Conservation (phyloP, 352 stramenopile genomes). For the Halophytophthora polymorphica region DNA sequence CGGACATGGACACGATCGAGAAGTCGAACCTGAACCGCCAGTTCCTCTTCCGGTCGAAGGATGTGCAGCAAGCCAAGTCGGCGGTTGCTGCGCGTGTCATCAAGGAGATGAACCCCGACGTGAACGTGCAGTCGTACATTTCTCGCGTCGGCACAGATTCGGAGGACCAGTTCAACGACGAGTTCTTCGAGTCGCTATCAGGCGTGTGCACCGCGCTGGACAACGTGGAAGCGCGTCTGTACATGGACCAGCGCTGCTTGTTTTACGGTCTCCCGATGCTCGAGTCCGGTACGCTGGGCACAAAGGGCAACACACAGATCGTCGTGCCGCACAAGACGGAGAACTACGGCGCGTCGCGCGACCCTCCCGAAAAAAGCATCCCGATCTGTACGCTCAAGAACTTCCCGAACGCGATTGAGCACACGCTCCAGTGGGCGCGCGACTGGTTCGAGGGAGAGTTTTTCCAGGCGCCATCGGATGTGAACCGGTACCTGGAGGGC, state of each 20-base stretch:
- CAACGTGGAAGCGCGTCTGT: slow-evolving; percentile 98
- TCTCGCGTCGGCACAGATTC: slow-evolving; percentile 92
- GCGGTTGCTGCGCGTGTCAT: slow-evolving; percentile 90
- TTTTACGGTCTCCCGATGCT: slow-evolving; percentile 98
- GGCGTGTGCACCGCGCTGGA: slow-evolving; percentile 98
- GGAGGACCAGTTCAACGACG: slow-evolving; percentile 97
- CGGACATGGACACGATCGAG: slow-evolving; percentile 99
- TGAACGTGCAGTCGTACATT: slow-evolving; percentile 90
- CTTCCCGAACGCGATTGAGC: slow-evolving; percentile 99
- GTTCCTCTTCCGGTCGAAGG: slow-evolving; percentile 97
- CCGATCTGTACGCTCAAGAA: slow-evolving; percentile 99
- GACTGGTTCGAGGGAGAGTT: slow-evolving; percentile 99
- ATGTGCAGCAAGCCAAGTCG: slow-evolving; percentile 98
- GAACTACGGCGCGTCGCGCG: slow-evolving; percentile 97
- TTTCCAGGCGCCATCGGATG: slow-evolving; percentile 95
- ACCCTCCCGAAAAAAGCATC: slow-evolving; percentile 99
- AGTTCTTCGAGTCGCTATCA: slow-evolving; percentile 95
- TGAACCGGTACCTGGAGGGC: slow-evolving; percentile 91
- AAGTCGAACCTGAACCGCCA: slow-evolving; percentile 98
- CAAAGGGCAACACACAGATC: slow-evolving; percentile 97
- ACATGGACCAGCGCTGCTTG: slow-evolving; percentile 96
- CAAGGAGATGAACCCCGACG: slow-evolving; percentile 93
- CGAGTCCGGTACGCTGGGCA: slow-evolving; percentile 98
- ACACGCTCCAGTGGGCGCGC: slow-evolving; percentile 98
- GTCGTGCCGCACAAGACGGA: slow-evolving; percentile 90